Base-by-base conservation (phyloP, 371 early-diverging fungal genomes). In the Apophysomyces sp. region DNA sequence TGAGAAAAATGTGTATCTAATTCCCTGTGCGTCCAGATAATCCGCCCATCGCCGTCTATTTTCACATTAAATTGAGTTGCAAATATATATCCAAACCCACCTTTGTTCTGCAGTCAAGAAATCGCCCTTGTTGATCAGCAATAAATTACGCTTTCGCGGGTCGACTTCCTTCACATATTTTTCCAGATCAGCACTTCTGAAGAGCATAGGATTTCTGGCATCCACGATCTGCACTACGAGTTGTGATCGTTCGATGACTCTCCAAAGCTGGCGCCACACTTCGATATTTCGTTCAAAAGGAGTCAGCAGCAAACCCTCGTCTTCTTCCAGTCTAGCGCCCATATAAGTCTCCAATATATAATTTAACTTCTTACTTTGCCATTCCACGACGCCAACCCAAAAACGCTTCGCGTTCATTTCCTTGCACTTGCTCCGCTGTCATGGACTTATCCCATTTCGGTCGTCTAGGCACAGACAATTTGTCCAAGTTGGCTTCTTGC, bases 221-320 rank as follows among this genome's bases (percentile, higher is more conserved):
- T 99, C 99, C n/a, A 99, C 98, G 63, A 99, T 99, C 79, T 99
- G 99, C 21, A 98, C 96, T 29, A 99, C 86, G 63, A 98, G 62
- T 62, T 99, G 95, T 31, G 97, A 94, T 57, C 97, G 85, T 77
- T 99, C 99, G 72, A 99, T 93, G 39, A 99, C 99, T 29, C 99
- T 88, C 99, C 99, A 99, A 55, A 99, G 85, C 77, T 99, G 99
- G 54, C 99, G 87, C 99, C 99, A 99, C 30, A 99, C 96, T 82
- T 99, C 99, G 26, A 99, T 67, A 77, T 99, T 99, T 66, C 95
- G 91, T 78, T 99, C 99, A 71, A 95, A 99, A 18, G 99, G 98
- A 13, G 99, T 98, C 71, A 98, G 71, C 58, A 98, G 67, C 31
- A 98, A 76, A 0, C 91, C 91, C 65, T 96, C 88, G 18, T 92